Conservation (phyloP, 192 early-diverging fungal species). For the Backusella macrospora region DNA sequence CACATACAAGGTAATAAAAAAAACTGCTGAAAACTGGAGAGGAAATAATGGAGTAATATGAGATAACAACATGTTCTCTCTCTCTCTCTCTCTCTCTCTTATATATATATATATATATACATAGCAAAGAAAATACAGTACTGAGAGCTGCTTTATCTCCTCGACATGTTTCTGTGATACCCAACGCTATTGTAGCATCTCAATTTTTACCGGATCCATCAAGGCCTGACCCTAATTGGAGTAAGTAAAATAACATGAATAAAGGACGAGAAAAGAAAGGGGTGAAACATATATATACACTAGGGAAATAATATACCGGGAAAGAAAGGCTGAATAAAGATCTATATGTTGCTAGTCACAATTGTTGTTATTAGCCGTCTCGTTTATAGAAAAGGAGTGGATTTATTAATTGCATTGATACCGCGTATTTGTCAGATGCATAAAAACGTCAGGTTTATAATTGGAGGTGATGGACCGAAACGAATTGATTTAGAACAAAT, state of each 20-base stretch:
- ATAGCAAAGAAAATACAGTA: constrained; percentile 98
- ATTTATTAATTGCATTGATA: constrained; percentile 89
- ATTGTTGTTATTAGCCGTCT: constrained; percentile 92
- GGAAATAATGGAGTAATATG: too few relatives aligned
- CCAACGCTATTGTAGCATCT: constrained; percentile 95
- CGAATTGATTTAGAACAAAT: constrained; percentile 97
- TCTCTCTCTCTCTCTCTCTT: too few relatives aligned
- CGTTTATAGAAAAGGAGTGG: constrained; percentile 95
- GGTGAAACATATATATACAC: not conserved
- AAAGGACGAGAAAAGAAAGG: not conserved
- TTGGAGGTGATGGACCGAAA: constrained; percentile 97
- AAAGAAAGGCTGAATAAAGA: not conserved
- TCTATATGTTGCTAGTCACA: constrained; percentile 61
- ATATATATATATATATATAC: too few relatives aligned
- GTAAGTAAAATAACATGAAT: constrained; percentile 43
- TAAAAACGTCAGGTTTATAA: constrained; percentile 86
- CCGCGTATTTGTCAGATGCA: constrained; percentile 84
- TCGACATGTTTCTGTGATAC: constrained; percentile 89
- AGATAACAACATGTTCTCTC: too few relatives aligned
- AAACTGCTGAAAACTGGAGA: not conserved
- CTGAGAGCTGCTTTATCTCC: constrained; percentile 90
- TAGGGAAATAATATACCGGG: too few relatives aligned
- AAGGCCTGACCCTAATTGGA: constrained; percentile 73
- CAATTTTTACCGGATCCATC: constrained; percentile 85
- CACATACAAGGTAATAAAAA: constrained; percentile 80